Evolutionary conservation across 1,284 basidiomycete genomes (phyloP).

Genomic region (Pisolithus thermaeus): DNA sequence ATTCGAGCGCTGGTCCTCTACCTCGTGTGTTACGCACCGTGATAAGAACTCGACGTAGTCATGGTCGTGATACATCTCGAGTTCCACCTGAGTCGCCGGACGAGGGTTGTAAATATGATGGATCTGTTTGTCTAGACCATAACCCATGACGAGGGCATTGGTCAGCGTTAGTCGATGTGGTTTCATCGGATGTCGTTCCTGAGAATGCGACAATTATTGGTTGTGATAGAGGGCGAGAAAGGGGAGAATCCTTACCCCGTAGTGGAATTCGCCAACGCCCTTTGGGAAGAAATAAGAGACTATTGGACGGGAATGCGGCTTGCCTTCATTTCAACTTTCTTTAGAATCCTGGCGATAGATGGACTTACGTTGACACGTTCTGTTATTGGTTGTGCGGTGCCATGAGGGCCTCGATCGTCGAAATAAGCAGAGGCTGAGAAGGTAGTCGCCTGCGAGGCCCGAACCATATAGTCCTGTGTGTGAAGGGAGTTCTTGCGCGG

Average conservation of each 20-base stretch:
- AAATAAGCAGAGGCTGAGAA: constrained; percentile 70
- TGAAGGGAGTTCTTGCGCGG: too few relatives aligned
- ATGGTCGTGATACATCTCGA: constrained; percentile 87
- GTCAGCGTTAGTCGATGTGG: constrained; percentile 92
- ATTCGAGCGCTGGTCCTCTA: background rate
- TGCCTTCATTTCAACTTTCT: constrained; percentile 18
- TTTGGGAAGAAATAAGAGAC: constrained; percentile 97
- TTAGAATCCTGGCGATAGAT: constrained; percentile 22
- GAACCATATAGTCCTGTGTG: constrained; percentile 29
- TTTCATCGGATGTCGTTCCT: constrained; percentile 99
- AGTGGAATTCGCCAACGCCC: constrained; percentile 92
- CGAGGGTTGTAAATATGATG: constrained; percentile 88
- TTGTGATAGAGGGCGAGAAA: background rate
- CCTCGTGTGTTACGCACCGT: constrained; percentile 43
- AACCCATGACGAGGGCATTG: constrained; percentile 93
- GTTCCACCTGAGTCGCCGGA: constrained; percentile 83
- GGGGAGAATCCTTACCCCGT: constrained; percentile 62
- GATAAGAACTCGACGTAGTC: constrained; percentile 96
- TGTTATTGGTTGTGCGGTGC: constrained; percentile 67
- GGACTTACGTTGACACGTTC: constrained; percentile 61
- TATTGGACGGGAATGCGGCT: constrained; percentile 79
- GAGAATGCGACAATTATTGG: constrained; percentile 4
- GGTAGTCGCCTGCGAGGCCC: constrained; percentile 47
- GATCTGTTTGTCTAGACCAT: constrained; percentile 95
- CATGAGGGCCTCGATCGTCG: constrained; percentile 61